phyloP scores from a whole-genome alignment of 805 yeast species.

The Spathaspora hagerdaliae region DNA sequence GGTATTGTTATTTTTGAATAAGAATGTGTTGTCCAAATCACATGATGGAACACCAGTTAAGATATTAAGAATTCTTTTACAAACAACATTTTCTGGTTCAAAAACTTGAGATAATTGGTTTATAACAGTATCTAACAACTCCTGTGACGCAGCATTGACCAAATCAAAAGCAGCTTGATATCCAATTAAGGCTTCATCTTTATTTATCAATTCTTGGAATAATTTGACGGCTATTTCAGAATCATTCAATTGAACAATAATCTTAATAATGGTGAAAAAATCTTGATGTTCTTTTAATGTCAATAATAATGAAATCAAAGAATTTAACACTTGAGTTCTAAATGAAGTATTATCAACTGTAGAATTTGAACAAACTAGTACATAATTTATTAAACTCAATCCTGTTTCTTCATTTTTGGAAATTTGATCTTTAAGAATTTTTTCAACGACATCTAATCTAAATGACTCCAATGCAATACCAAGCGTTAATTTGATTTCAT shows the following conservation, averaged over 20 bases:
- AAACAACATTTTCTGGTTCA: constrained; percentile 19
- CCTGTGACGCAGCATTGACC: constrained; percentile 88
- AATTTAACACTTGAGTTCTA: constrained; percentile 59
- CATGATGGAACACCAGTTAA: constrained; percentile 92
- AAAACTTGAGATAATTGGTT: constrained; percentile 34
- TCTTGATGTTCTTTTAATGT: constrained; percentile 58
- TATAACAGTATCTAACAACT: constrained; percentile 60
- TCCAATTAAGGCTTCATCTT: constrained; percentile 55
- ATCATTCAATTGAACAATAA: constrained; percentile 85
- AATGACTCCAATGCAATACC: constrained; percentile 90
- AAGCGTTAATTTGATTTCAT: constrained; percentile 75
- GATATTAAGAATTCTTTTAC: constrained; percentile 56
- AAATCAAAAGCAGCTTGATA: constrained; percentile 95
- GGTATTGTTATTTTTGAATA: constrained; percentile 81
- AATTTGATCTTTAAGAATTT: constrained; percentile 44
- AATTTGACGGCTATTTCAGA: constrained; percentile 62
- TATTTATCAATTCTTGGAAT: constrained; percentile 58
- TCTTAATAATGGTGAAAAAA: constrained; percentile 77
- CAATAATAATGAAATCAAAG: constrained; percentile 59
- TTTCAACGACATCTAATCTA: constrained; percentile 74
- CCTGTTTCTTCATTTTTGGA: constrained; percentile 47
- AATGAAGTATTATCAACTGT: constrained; percentile 63
- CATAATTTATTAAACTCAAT: constrained; percentile 61
- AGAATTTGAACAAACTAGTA: constrained; percentile 67
- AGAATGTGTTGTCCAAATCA: constrained; percentile 85